phyloP scores from a whole-genome alignment of 2,329 filamentous ascomycete species.

The Dothiorella sarmentorum region DNA sequence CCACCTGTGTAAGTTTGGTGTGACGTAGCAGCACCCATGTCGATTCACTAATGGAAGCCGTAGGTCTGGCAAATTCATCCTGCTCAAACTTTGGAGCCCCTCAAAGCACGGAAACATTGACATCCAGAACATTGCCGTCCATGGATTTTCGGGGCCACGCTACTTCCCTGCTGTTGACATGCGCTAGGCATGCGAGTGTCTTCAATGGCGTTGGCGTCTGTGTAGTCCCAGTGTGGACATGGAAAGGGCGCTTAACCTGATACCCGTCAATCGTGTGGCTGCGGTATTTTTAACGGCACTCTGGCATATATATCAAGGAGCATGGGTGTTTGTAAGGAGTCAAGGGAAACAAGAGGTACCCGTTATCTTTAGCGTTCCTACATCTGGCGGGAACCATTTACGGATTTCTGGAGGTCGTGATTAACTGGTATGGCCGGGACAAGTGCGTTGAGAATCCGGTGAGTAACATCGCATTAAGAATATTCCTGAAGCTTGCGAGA shows the following conservation, averaged over 20 bases:
- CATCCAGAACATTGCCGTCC: constrained; percentile 78
- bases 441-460: too few species aligned
- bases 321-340: background rate
- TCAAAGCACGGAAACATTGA: constrained; percentile 76
- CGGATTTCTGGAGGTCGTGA: too few species aligned
- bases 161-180: constrained; percentile 72
- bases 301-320: background rate
- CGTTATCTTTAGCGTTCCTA: background rate
- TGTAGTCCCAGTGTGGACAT: background rate
- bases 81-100: constrained; percentile 88
- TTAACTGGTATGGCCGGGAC: too few species aligned
- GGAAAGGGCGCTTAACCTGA: background rate
- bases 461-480: too few species aligned
- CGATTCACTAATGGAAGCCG: background rate
- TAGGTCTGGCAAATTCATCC: constrained; percentile 72
- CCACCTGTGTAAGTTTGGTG: constrained; percentile 61
- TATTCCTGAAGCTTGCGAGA: too few species aligned
- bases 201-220: background rate
- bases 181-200: constrained; percentile 38
- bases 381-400: too few species aligned
- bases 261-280: background rate
- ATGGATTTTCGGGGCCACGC: constrained; percentile 80
- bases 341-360: background rate
- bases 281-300: background rate
- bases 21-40: too few species aligned